phyloP scores from a whole-genome alignment of 1,284 basidiomycete species.

The Moesziomyces parantarcticus region DNA sequence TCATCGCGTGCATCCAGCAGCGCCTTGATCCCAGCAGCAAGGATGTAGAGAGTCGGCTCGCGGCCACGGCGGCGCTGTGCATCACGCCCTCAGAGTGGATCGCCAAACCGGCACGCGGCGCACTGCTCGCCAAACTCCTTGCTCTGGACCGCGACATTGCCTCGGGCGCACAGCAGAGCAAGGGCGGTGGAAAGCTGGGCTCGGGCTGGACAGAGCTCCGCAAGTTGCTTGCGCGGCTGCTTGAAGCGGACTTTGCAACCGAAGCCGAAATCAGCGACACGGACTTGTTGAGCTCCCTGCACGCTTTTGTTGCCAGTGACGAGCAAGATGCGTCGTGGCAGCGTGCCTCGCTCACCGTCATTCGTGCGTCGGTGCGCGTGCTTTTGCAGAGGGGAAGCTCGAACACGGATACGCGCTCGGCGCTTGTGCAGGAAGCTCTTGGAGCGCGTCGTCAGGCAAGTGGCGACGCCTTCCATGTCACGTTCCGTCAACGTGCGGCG shows the following conservation, averaged over 20 bases:
- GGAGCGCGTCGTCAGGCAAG: constrained; percentile 6
- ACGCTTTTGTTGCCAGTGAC: background rate
- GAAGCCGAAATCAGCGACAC: constrained; percentile 14
- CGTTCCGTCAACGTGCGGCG: constrained; percentile 29
- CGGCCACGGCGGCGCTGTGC: constrained; percentile 18
- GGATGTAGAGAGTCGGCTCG: constrained; percentile 9
- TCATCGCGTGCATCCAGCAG: constrained; percentile 14
- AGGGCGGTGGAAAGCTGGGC: too few species aligned
- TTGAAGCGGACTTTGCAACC: constrained; percentile 14
- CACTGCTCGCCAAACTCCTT: constrained; percentile 19
- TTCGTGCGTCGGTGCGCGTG: constrained; percentile 10
- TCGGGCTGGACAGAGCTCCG: constrained; percentile 21
- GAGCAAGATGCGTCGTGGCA: constrained; percentile 9
- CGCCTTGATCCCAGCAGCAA: background rate
- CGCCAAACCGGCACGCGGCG: constrained; percentile 20
- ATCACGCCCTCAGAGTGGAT: constrained; percentile 35
- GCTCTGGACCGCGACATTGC: constrained; percentile 24
- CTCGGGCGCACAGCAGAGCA: background rate
- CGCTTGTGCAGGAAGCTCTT: constrained; percentile 7
- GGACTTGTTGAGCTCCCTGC: constrained; percentile 8
- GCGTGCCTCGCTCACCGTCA: constrained; percentile 19
- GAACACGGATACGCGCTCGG: background rate
- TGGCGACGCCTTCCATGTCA: constrained; percentile 1
- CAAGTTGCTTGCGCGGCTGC: constrained; percentile 16
- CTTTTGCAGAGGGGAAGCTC: constrained; percentile 12